Percentiles rank a stretch among this genome's conserved stretches.
Conservation (phyloP, 208 protist species). For the Wallacemonas sp. region DNA sequence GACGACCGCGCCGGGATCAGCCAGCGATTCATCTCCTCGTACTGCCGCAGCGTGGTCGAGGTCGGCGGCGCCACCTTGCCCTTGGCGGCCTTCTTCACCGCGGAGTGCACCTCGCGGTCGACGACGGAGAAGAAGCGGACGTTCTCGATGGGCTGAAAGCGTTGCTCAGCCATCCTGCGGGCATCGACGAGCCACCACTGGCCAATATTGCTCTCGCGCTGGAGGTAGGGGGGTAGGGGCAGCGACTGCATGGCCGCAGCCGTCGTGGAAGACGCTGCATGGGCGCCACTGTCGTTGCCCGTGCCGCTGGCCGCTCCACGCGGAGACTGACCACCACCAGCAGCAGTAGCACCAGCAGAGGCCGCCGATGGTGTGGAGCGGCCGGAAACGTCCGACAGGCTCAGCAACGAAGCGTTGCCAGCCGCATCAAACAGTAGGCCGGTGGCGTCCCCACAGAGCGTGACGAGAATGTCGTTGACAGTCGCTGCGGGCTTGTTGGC, state of each 20-base stretch:
- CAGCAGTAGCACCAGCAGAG: neutral
- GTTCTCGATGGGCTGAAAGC: neutral
- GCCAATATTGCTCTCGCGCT: conserved; percentile 22
- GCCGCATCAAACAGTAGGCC: neutral
- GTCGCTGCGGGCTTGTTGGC: neutral
- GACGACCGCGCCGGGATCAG: conserved; percentile 67
- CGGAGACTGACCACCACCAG: no score
- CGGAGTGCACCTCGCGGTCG: conserved; percentile 46
- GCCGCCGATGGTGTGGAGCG: neutral
- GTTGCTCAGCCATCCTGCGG: conserved; percentile 18
- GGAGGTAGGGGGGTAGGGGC: conserved; percentile 15
- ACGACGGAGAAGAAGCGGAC: conserved; percentile 82
- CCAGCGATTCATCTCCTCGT: conserved; percentile 86
- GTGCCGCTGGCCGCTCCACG: no score
- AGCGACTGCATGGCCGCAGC: no score
- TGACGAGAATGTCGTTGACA: neutral
- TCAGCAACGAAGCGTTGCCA: neutral
- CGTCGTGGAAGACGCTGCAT: conserved; percentile 15
- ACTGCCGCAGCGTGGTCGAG: conserved; percentile 23
- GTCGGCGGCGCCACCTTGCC: conserved; percentile 27
- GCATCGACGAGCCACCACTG: conserved; percentile 40
- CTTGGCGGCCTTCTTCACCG: conserved; percentile 39
- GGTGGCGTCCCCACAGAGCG: neutral
- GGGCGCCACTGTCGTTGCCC: neutral
- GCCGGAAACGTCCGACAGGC: neutral